Evolutionary conservation across 2,329 filamentous ascomycete genomes (phyloP).

Genomic region (Paecilomyces niveus): DNA sequence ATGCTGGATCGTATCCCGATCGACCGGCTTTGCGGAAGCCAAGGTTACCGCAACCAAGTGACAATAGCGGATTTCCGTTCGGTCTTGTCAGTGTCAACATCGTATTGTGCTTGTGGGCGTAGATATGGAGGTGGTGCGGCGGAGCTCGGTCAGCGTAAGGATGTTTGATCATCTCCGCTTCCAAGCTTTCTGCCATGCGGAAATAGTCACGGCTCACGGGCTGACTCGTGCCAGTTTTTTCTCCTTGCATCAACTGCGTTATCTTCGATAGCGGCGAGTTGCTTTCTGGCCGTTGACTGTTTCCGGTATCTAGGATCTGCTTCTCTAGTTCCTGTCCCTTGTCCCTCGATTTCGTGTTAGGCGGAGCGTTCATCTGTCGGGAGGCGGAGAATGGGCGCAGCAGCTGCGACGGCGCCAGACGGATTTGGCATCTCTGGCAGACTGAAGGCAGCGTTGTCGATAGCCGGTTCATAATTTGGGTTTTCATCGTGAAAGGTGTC

Average conservation of each 20-base stretch:
- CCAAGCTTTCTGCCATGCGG: constrained; percentile 24
- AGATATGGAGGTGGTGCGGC: constrained; percentile 82
- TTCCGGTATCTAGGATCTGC: constrained; percentile 18
- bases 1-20: constrained; percentile 81
- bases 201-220: constrained; percentile 22
- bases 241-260: constrained; percentile 23
- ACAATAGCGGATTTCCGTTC: constrained; percentile 70
- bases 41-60: constrained; percentile 75
- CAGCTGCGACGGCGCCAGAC: constrained; percentile 13
- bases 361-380: constrained; percentile 8
- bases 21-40: constrained; percentile 82
- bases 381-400: constrained; percentile 28
- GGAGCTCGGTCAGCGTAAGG: constrained; percentile 29
- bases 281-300: constrained; percentile 10
- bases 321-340: constrained; percentile 18
- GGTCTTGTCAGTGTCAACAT: constrained; percentile 86
- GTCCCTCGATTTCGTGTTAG: constrained; percentile 9
- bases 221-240: constrained; percentile 11
- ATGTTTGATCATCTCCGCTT: constrained; percentile 27
- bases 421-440: constrained; percentile 20
- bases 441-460: constrained; percentile 24
- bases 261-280: constrained; percentile 22
- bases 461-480: constrained; percentile 23
- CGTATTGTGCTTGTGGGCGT: constrained; percentile 85
- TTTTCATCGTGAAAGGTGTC: constrained; percentile 19